A percentile compares a stretch with the other conserved stretches of the same genome.
These are phyloP conservation scores for Hemisphaericaspora nanyangensis DNA, from an alignment of 805 yeast species.

Conservation along the genomic window DNA sequence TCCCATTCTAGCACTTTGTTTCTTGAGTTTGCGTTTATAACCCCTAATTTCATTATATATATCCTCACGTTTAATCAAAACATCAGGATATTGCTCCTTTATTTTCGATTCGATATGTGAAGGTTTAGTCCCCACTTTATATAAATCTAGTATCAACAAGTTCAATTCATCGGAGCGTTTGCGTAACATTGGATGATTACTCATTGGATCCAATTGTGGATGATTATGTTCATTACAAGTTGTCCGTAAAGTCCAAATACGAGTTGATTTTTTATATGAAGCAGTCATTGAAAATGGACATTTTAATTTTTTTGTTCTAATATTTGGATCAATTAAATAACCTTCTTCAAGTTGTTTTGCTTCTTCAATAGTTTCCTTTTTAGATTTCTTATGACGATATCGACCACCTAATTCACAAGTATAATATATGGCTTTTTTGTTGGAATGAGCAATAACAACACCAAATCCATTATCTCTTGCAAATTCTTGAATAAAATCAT, in stretches of 20 bases:
- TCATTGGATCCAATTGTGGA: conserved; percentile 52
- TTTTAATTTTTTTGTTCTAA: conserved; percentile 48
- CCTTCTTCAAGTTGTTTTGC: conserved; percentile 21
- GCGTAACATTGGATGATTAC: conserved; percentile 54
- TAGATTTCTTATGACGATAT: conserved; percentile 47
- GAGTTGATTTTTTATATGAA: conserved; percentile 45
- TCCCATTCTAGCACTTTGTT: conserved; percentile 25
- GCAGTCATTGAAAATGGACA: conserved; percentile 63
- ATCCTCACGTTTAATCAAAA: conserved; percentile 53
- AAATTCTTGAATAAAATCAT: conserved; percentile 52
- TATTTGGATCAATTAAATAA: conserved; percentile 36
- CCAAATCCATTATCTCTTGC: conserved; percentile 57
- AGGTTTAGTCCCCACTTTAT: conserved; percentile 54
- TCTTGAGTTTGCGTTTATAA: conserved; percentile 47
- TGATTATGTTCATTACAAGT: conserved; percentile 58
- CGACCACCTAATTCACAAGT: conserved; percentile 58
- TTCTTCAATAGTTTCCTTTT: conserved; percentile 16
- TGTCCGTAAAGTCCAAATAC: conserved; percentile 50
- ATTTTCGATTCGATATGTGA: conserved; percentile 50
- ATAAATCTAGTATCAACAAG: conserved; percentile 47
- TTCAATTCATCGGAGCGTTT: conserved; percentile 52
- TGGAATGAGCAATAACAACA: conserved; percentile 56
- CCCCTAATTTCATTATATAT: conserved; percentile 56
- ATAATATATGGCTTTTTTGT: conserved; percentile 55
- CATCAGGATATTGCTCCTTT: conserved; percentile 49